Evolutionary conservation across 2,329 filamentous ascomycete species (phyloP).

Genomic region (Pyrenophora teres): DNA sequence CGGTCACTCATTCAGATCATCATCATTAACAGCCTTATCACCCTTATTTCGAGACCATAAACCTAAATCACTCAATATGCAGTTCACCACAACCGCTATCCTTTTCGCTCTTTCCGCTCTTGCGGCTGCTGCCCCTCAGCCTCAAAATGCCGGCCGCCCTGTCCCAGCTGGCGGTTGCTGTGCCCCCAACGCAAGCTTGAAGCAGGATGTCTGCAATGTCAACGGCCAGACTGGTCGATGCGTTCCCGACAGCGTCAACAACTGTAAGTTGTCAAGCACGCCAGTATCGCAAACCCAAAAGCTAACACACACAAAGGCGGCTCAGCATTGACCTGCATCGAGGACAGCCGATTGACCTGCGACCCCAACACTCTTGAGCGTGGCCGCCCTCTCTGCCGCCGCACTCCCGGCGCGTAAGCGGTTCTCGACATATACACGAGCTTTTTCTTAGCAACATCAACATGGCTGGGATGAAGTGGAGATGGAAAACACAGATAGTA

Average conservation of each 20-base stretch:
- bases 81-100: conserved; percentile 26
- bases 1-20: conserved; percentile 15
- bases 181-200: conserved; percentile 31
- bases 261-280: conserved; percentile 22
- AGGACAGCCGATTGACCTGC: conserved; percentile 29
- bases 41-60: background rate
- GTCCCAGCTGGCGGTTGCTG: conserved; percentile 35
- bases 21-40: conserved; percentile 1
- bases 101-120: conserved; percentile 26
- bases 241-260: conserved; percentile 29
- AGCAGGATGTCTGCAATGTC: conserved; percentile 39
- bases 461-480: background rate
- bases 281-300: background rate
- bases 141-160: conserved; percentile 27
- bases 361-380: conserved; percentile 32
- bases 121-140: conserved; percentile 23
- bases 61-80: conserved; percentile 22
- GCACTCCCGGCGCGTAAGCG: conserved; percentile 6
- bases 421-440: background rate
- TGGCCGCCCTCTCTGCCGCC: conserved; percentile 27
- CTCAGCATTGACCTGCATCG: conserved; percentile 34
- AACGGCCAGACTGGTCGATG: conserved; percentile 35
- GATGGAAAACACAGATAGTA: background rate
- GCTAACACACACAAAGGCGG: conserved; percentile 23
- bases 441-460: background rate